Evolutionary conservation across 306 rosid species (phyloP), one percentile per base, ranked within the genome.

Genomic region (Cajanus cajan): DNA sequence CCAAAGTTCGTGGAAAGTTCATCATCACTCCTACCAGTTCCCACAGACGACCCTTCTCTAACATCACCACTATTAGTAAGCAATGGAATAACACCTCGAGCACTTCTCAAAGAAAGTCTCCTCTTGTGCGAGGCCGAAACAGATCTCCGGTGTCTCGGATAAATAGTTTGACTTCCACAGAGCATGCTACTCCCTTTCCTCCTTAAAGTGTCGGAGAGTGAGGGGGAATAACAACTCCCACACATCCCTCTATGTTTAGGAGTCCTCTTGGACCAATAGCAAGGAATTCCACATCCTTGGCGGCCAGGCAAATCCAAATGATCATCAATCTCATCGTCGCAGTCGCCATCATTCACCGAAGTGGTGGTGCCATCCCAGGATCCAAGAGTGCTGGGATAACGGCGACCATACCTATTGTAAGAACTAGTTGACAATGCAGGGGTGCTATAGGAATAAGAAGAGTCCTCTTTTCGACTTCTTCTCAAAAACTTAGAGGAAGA

Each of bases 391-490:
- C 97, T 91, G 0, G 98, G 92, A 59, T 91, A 86, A 4, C 80
- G 85, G 68, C 74, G 88, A 24, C 59, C 86, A 21, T 87, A 91
- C 87, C 85, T 81, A 45, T 92, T 90, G 63, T 86, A 92, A 81
- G 98, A 95, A 75, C 97, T 81, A 55, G 98, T 88, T 12, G 99
- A 95, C 85, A 95, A 84, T 58, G 99, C 99, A 28, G 99, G 99
- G 16, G 98, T 95, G 68, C 96, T 93, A 24, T 91, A 91, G 37
- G 97, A 85, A 81, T 90, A 94, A 68, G 96, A 94, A 82, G 96
- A 92, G 71, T 92, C 97, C 43, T 92, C 98, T 83, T 82, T 92
- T 28, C 76, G 54, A 63, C 88, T 70, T 79, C 71, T 82, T 80
- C 83, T 80, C 84, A 85, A 48, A 1, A 88, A 80, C 80, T 88